Evolutionary conservation across 2,329 filamentous ascomycete species (phyloP), one percentile per base, ranked within the genome.

Genomic region (Truncatella angustata): DNA sequence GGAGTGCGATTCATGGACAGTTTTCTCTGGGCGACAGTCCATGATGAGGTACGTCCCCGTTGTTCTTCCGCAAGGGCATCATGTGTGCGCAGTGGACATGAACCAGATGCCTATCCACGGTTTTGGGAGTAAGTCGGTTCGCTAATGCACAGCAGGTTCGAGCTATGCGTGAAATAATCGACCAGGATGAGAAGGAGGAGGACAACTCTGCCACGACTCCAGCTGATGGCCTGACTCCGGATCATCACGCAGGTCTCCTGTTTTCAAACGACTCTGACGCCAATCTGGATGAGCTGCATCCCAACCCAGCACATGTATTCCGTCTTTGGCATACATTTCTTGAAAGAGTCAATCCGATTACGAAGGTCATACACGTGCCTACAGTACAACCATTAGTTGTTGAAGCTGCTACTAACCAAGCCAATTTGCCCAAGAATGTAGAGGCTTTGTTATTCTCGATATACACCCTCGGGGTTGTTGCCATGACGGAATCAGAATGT

Each of bases 281-380:
- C 21, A 73, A 66, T 40, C 59, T 73, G 12, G 73, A 78, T 49
- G 74, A 78, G 12, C 70, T 88, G 63, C 85, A 87, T 58, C 88
- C 89, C 0, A 73, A 82, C 4, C 79, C 84, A 0, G 77, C 82
- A 11, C 82, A 89, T 30, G 80, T 88, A 23, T 85, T 89, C 60
- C 78, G 79, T 47, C 75, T 93, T 4, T 93, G 89, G 89, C 86
- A 91, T 64, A 74, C 83, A 7, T 91, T 86, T 58, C 71, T 91
- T 5, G 84, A 90, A 45, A 85, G 89, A 55, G 84, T 92, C 51
- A 88, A 92, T 60, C 88, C 88, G 6, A 35, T 68, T 45, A 67
- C 65, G 46, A 67, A 67, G 52, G 62, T 85, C 42, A 83, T 90
- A 21, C 89, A 93, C 63, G 79, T 86, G 1, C 88, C 88, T 0